Conservation (phyloP, 768 basidiomycete species). For the Leccinum longicurvipes region DNA sequence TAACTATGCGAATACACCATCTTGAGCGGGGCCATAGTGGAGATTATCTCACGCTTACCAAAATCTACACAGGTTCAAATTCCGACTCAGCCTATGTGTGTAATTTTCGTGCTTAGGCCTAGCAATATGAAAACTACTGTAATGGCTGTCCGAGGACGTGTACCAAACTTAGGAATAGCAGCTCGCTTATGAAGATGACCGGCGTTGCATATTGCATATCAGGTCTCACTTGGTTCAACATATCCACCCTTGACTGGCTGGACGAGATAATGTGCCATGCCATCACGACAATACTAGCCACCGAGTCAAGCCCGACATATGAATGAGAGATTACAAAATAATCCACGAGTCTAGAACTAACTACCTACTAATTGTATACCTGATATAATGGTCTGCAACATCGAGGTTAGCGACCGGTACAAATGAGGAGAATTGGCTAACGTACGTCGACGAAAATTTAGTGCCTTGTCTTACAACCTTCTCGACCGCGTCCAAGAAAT, state of each 20-base stretch:
- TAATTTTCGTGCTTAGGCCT: not conserved
- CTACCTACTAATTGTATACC: slow-evolving; percentile 76
- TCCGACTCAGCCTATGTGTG: not conserved
- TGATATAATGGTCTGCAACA: slow-evolving; percentile 75
- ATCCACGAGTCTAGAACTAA: slow-evolving; percentile 8
- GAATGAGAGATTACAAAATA: slow-evolving; percentile 13
- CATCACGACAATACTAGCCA: not conserved
- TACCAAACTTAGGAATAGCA: too few species aligned
- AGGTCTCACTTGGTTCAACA: too few species aligned
- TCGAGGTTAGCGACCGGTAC: not conserved
- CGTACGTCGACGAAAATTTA: slow-evolving; percentile 96
- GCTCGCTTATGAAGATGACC: slow-evolving; percentile 14
- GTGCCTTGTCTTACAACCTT: slow-evolving; percentile 97
- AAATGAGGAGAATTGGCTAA: not conserved
- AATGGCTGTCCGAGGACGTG: too few species aligned
- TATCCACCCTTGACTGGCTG: not conserved
- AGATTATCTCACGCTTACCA: too few species aligned
- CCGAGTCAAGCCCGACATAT: not conserved
- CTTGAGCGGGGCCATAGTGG: not conserved
- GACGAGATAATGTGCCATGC: not conserved
- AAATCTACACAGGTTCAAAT: not conserved
- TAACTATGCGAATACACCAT: not conserved
- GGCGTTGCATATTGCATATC: not conserved
- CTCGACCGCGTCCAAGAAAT: slow-evolving; percentile 97
- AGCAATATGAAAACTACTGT: not conserved